Base-by-base conservation (phyloP, 805 yeast species). In the Wickerhamiella spandovensis region DNA sequence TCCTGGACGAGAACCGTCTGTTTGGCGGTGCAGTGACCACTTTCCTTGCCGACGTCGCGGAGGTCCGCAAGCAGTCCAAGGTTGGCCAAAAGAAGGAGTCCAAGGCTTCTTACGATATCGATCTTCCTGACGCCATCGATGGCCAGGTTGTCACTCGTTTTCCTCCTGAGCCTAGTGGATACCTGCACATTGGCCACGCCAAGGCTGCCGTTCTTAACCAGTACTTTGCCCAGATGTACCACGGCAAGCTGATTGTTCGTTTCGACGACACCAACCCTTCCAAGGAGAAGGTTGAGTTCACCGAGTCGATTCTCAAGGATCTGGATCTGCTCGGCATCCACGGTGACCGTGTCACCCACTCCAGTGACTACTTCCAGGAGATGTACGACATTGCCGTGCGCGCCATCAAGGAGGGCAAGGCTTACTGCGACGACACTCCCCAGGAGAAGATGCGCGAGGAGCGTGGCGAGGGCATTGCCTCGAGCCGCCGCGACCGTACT, bases 161-260 rank as follows among this genome's bases (percentile, higher is more conserved):
- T 80, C 98, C 95, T 48, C 99, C 99, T 57, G 99, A 92, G 73
- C 99, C 99, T 53, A 85, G 95, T 71, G 99, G 99, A 72, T 92
- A 89, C 70, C 77, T 92, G 70, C 99, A 92, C 71, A 92, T 92
- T 70, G 99, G 99, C 59, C 99, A 92, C 66, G 98, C 95, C 54
- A 92, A 92, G 71, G 98, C 98, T 54, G 99, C 99, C 50, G 75
- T 92, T 52, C 77, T 92, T 66, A 92, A 92, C 73, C 92, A 92
- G 70, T 90, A 89, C 72, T 90, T 92, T 72, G 98, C 99, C 46
- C 82, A 86, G 61, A 83, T 79, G 64, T 92, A 90, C 76, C 84
- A 92, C 64, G 99, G 99, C 67, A 92, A 92, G 71, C 78, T 92
- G 67, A 88, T 92, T 63, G 82, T 92, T 63, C 81, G 99, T 71